These are phyloP conservation scores for Pelargonium hybrid DNA, from an alignment of 441 rosid species.

Conservation along the genomic window DNA sequence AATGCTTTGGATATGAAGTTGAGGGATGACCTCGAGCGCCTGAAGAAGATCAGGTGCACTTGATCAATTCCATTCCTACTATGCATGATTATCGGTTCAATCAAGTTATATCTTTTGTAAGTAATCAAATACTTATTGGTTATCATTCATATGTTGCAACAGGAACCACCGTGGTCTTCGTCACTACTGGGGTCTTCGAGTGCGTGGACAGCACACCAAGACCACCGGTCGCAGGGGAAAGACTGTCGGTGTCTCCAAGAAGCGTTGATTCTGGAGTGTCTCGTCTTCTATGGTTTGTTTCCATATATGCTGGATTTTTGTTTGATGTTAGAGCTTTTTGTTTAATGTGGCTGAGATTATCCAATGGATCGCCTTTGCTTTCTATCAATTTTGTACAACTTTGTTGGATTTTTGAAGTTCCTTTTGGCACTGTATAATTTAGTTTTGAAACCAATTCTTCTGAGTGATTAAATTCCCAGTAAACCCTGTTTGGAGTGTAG, in stretches of 20 bases:
- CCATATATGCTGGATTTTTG: too few species aligned
- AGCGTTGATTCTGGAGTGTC: not conserved
- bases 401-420: too few species aligned
- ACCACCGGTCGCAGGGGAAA: not conserved
- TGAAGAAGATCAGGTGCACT: constrained; percentile 24
- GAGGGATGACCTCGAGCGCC: constrained; percentile 25
- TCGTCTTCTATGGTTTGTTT: too few species aligned
- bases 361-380: too few species aligned
- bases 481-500: too few species aligned
- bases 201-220: constrained; percentile 25
- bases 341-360: too few species aligned
- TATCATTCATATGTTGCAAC: not conserved
- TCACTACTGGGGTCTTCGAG: constrained; percentile 25
- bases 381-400: too few species aligned
- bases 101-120: not conserved
- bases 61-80: not conserved
- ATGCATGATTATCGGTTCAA: not conserved
- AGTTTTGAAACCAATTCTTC: too few species aligned
- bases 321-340: too few species aligned
- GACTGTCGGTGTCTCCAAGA: not conserved
- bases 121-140: not conserved
- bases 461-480: too few species aligned
- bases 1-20: constrained; percentile 27
- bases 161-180: constrained; percentile 27
- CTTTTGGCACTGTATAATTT: too few species aligned